Base-by-base conservation (phyloP, 192 early-diverging fungal species). In the Podila epigama region DNA sequence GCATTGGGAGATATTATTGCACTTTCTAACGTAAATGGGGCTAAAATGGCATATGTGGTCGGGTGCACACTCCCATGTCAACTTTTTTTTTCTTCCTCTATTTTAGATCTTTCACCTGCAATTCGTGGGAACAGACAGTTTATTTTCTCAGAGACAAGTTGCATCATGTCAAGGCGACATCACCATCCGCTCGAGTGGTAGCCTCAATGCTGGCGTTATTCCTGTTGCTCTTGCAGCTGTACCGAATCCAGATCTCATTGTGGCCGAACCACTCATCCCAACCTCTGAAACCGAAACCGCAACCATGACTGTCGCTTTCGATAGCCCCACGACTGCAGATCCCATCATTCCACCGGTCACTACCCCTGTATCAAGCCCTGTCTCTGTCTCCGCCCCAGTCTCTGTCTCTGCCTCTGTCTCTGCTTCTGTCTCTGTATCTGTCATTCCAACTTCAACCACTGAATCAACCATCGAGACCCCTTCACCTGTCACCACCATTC, bases 81-180 rank as follows among this genome's bases (percentile, higher is more conserved):
- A 12, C 20, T 12, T 42, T 35, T 20, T 10, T 31, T 55, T 42
- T 41, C 25, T 2, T n/a, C 27, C 28, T 7, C 5, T 25, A 4
- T 50, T 15, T 28, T 41, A 70, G 68, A 55, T 2, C 15, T 70
- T 70, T 12, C 32, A 63, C 51, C 15, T 70, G 0, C 28, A 63
- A 53, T 70, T 63, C 18, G 31, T 36, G n/a, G 33, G 36, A 16
- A 29, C 60, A 12, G n/a, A n/a, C n/a, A n/a, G n/a, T n/a, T n/a
- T n/a, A 32, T 6, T 31, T 63, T 11, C 33, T 55, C 2, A 20
- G 18, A 15, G 1, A 22, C 13, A 51, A 4, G 16, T 36, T 20
- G 60, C 53, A 4, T 44, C 39, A 32, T 70, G 68, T 33, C 28
- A 41, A 6, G 52, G 42, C 28, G 13, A 25, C n/a, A 41, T 62